Percentiles rank a stretch among this genome's conserved stretches.
These are phyloP conservation scores for Penicillium sp. DNA, from an alignment of 2,329 filamentous ascomycete genomes.

Conservation along the genomic window DNA sequence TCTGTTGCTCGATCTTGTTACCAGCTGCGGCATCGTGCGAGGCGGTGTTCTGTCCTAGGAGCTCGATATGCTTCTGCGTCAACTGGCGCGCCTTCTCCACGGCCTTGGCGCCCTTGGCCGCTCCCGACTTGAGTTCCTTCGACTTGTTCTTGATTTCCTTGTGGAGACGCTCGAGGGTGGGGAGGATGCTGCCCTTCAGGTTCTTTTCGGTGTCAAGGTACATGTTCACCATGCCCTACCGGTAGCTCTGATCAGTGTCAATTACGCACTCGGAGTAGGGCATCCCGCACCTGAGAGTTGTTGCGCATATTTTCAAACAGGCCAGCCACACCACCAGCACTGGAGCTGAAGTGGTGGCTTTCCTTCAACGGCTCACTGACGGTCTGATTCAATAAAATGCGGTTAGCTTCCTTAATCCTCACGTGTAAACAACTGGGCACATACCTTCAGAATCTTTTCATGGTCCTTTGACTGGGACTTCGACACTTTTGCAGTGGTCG, in stretches of 20 bases:
- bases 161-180: slow-evolving; percentile 85
- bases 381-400: slow-evolving; percentile 51
- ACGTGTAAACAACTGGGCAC: slow-evolving; percentile 6
- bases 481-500: slow-evolving; percentile 80
- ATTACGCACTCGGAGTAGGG: not conserved
- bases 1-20: slow-evolving; percentile 64
- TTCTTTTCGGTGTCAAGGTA: slow-evolving; percentile 89
- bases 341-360: slow-evolving; percentile 89
- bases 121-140: slow-evolving; percentile 81
- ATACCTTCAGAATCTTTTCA: slow-evolving; percentile 84
- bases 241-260: not conserved
- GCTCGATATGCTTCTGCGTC: slow-evolving; percentile 95
- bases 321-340: slow-evolving; percentile 78
- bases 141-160: slow-evolving; percentile 95
- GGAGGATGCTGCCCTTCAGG: slow-evolving; percentile 79
- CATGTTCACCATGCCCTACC: slow-evolving; percentile 75
- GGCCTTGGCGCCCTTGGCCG: slow-evolving; percentile 79
- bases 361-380: slow-evolving; percentile 83
- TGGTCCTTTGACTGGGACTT: slow-evolving; percentile 87
- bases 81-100: slow-evolving; percentile 82
- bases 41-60: slow-evolving; percentile 82
- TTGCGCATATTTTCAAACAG: slow-evolving; percentile 91
- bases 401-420: not conserved
- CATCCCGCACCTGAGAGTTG: slow-evolving; percentile 68
- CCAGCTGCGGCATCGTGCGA: slow-evolving; percentile 68